Base-by-base conservation (phyloP, 1,284 basidiomycete species). In the Moniliella sp. region DNA sequence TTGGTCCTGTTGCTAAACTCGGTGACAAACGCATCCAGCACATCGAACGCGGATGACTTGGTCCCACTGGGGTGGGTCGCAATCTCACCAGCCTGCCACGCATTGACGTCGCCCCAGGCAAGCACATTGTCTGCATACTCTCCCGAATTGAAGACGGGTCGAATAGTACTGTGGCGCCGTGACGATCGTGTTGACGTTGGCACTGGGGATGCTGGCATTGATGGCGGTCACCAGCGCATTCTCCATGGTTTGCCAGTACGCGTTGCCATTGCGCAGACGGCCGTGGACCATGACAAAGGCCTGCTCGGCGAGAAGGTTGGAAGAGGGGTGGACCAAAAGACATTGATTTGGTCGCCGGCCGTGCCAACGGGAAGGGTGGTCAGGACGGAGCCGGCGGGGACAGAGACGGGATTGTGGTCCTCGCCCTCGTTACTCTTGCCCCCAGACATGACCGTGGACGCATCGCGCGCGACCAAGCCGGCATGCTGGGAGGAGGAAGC, bases 211-310 rank as follows among this genome's bases (percentile, higher is more conserved):
- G 15, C 30, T 33, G 15, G 32, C 46, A 2, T 39, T 29, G 13
- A 42, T 12, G 2, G 55, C 53, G 3, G 34, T 35, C 3, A 40
- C 3, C 15, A 55, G 39, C 7, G 43, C 39, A 8, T 40, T 23
- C 31, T 46, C 32, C 50, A 53, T 56, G 10, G 45, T 49, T 10
- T 25, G 34, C 36, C 34, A 43, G 31, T 40, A 9, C 11, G 31
- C 31, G 27, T 35, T 38, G 15, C 54, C 56, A 33, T 57, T 37
- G 1, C 51, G 42, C 12, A 45, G 31, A 12, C 45, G 36, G 7
- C 53, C 56, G 34, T 58, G 56, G 35, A 58, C 49, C 49, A 57
- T 55, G 31, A 58, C 34, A 19, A 44, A 23, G 7, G 21, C 21
- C 7, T 23, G 21, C 21, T n/a, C n/a, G n/a, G n/a, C n/a, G n/a